These are phyloP conservation scores for Arthroderma sp. DNA, from an alignment of 2,329 filamentous ascomycete genomes.

Conservation along the genomic window DNA sequence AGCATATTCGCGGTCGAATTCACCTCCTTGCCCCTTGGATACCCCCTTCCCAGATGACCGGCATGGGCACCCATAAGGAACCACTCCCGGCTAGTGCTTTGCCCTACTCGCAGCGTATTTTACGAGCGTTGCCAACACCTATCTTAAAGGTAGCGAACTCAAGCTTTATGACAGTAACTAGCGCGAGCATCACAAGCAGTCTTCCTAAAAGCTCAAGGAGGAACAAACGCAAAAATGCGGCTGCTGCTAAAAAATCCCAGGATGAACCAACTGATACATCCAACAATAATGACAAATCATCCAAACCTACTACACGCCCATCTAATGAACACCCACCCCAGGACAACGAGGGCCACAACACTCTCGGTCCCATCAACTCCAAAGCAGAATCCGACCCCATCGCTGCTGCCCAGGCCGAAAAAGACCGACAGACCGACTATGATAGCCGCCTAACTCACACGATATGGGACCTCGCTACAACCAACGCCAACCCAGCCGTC, in stretches of 20 bases:
- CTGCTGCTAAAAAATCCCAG: constrained; percentile 18
- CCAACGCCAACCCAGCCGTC: constrained; percentile 82
- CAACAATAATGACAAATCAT: constrained; percentile 13
- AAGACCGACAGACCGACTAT: constrained; percentile 41
- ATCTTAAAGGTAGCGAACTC: constrained; percentile 91
- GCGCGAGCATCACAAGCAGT: constrained; percentile 68
- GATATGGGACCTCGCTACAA: constrained; percentile 88
- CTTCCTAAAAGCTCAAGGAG: constrained; percentile 53
- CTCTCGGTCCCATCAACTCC: constrained; percentile 6
- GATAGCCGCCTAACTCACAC: constrained; percentile 77
- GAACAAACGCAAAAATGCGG: constrained; percentile 16
- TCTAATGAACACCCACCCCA: constrained; percentile 11
- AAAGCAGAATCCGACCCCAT: constrained; percentile 26
- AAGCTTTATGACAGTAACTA: constrained; percentile 85
- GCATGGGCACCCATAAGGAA: constrained; percentile 59
- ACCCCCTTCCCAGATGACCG: constrained; percentile 81
- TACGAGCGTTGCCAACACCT: constrained; percentile 77
- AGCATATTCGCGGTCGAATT: constrained; percentile 86
- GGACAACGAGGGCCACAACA: constrained; percentile 8
- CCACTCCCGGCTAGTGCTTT: constrained; percentile 67
- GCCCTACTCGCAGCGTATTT: constrained; percentile 79
- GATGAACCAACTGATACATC: constrained; percentile 8
- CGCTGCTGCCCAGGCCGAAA: constrained; percentile 39
- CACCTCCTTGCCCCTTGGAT: constrained; percentile 96
- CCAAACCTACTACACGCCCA: constrained; percentile 12